Base-by-base conservation (phyloP, 2,329 filamentous ascomycete species). In the Fusarium sp. region DNA sequence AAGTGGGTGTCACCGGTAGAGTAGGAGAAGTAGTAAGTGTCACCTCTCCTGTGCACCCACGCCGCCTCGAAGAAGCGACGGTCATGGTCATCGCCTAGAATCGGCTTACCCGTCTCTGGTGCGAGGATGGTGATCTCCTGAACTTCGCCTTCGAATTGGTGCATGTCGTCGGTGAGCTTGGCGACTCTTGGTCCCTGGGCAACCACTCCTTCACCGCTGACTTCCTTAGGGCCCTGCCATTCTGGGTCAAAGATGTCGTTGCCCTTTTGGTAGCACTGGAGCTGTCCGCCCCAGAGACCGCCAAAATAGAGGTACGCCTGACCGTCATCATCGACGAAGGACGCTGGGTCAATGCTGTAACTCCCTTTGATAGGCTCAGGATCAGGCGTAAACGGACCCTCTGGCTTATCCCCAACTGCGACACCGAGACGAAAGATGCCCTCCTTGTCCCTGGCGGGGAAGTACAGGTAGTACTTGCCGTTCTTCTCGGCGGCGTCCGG, bases 51-150 rank as follows among this genome's bases (percentile, higher is more conserved):
- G 81, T 93, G 91, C 84, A 93, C 83, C 91, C 91, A 93, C 2
- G 91, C 88, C 0, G 91, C 91, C 80, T 94, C 91, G 77, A 94
- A 93, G 84, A 94, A 94, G 7, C 91, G 85, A 14, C 89, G 79
- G 64, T 90, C 89, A 76, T 93, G 91, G 77, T 93, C 90, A 71
- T 90, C 86, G 9, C 89, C 88, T 1, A 80, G 74, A 54, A 93
- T 81, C 0, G 85, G 87, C 75, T 85, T 77, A 6, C 87, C 86
- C 4, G 84, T 85, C 71, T 89, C 87, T 6, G 83, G 83, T 44
- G 87, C 90, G 6, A 92, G 81, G 71, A 94, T 91, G 18, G 83
- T 78, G 2, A 93, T 78, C 69, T 92, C 89, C 5, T 83, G 81
- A 2, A 90, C 86, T 1, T 82, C 80, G 2, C 75, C 78, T 2